Evolutionary conservation across 2,329 filamentous ascomycete genomes (phyloP).

Genomic region (Diplocarpon rosae): DNA sequence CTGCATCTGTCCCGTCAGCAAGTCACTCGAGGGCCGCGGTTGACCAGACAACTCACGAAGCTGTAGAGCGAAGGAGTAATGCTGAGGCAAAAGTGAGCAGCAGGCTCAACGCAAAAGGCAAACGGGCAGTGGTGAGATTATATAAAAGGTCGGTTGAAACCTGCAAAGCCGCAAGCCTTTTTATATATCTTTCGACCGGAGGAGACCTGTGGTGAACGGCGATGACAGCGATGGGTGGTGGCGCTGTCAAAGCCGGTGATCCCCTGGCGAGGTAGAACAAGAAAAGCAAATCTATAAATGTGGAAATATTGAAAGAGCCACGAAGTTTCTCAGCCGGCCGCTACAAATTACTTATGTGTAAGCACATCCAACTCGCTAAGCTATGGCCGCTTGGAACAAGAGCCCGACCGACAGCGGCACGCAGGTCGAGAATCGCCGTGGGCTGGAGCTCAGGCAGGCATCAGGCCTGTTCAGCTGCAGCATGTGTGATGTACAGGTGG

Average conservation of each 20-base stretch:
- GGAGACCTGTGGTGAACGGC: constrained; percentile 2
- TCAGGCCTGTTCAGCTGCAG: no score
- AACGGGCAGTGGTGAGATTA: not conserved
- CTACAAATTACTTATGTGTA: constrained; percentile 19
- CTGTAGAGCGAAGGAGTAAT: no score
- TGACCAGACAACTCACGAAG: no score
- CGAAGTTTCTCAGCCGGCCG: constrained; percentile 9
- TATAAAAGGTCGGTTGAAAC: constrained; percentile 3
- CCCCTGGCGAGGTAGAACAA: constrained; percentile 11
- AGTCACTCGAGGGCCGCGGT: no score
- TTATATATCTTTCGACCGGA: constrained; percentile 11
- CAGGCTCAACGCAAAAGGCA: not conserved
- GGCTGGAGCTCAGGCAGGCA: constrained; percentile 6
- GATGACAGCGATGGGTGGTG: constrained; percentile 2
- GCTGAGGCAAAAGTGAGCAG: not conserved
- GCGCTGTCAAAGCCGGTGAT: constrained; percentile 5
- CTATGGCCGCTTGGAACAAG: constrained; percentile 20
- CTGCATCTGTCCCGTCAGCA: not conserved
- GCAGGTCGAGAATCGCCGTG: constrained; percentile 8
- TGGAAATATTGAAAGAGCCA: constrained; percentile 9
- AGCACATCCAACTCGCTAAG: constrained; percentile 10
- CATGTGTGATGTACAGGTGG: no score
- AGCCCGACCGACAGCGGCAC: constrained; percentile 7
- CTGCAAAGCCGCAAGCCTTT: constrained; percentile 11
- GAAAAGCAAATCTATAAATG: constrained; percentile 16